Percentiles rank a stretch among this genome's conserved stretches.
Conservation (phyloP, 192 early-diverging fungal genomes). For the Backusella tuberculispora region DNA sequence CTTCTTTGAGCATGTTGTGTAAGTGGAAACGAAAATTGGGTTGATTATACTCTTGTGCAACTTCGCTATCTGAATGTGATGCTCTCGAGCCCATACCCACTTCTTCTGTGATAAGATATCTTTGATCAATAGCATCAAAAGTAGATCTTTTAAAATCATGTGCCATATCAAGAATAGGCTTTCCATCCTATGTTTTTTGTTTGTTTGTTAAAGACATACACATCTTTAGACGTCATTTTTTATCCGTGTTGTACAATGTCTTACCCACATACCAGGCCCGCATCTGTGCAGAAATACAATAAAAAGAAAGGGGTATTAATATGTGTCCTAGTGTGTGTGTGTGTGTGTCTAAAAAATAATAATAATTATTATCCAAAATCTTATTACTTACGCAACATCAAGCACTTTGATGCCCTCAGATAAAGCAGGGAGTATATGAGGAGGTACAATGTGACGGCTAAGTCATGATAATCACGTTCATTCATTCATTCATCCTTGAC, state of each 20-base stretch:
- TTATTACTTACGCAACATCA: slow-evolving; percentile 29
- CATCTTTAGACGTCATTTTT: background rate
- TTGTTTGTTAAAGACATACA: background rate
- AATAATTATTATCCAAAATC: background rate
- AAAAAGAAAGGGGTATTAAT: background rate
- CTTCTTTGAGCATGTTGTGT: slow-evolving; percentile 22
- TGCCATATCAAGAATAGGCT: slow-evolving; percentile 32
- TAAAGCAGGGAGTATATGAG: slow-evolving; percentile 19
- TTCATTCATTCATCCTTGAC: background rate
- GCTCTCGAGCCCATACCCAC: background rate
- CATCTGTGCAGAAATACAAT: slow-evolving; percentile 17
- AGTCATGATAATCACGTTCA: background rate
- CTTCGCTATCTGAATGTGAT: background rate
- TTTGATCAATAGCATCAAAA: slow-evolving; percentile 23
- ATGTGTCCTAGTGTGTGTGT: too few species aligned
- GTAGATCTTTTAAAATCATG: slow-evolving; percentile 20
- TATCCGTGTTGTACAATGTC: background rate
- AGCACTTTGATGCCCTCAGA: slow-evolving; percentile 25
- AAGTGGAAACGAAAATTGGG: slow-evolving; percentile 3
- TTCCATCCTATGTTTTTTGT: slow-evolving; percentile 13
- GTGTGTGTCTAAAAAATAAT: too few species aligned
- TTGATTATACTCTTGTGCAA: background rate
- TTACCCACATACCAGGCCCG: slow-evolving; percentile 34
- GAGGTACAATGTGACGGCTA: slow-evolving; percentile 17
- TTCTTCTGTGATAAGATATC: slow-evolving; percentile 3